Evolutionary conservation across 2,329 filamentous ascomycete species (phyloP), one percentile per base, ranked within the genome.

Genomic region (Mariannaea elegans): DNA sequence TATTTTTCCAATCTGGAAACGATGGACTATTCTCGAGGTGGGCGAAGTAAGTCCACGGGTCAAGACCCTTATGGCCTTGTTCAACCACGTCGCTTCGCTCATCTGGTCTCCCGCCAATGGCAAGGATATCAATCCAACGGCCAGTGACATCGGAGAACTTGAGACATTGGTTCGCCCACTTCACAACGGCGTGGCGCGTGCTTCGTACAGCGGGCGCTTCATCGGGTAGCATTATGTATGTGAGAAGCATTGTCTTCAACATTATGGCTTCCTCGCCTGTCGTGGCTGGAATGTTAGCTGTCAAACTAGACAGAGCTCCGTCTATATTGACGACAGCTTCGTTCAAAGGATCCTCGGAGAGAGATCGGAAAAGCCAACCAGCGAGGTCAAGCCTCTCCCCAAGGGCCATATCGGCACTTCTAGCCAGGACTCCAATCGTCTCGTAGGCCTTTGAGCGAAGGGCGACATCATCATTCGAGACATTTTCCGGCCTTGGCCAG

Each of bases 111-210:
- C 88, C 88, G 14, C 86, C 87, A 8, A 95, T 80, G 7, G 94
- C 94, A 48, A 97, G 82, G 14, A 98, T 85, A 73, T 97, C 88
- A 45, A 97, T 91, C 92, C 93, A 97, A 47, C 95, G 87, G 23
- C 88, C 95, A 34, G 90, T 82, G 9, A 92, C 83, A 70, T 97
- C 93, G 18, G 83, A 83, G 68, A 93, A 97, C 1, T 90, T 86
- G 5, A 99, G 81, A 70, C 93, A 97, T 49, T 92, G 86, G 72
- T 98, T 98, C 10, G 93, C 92, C 82, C 94, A 97, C 58, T 95
- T 91, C 7, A 95, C 89, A 21, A 90, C 90, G 18, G 92, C 90
- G 76, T 94, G 95, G 7, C 92, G 87, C 31, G 91, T 90, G 69
- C 90, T 94, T 65, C 90, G 84, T n/a, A 88, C 80, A 14, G 85